Base-by-base conservation (phyloP, 2,329 filamentous ascomycete genomes). In the Aspergillus persii region DNA sequence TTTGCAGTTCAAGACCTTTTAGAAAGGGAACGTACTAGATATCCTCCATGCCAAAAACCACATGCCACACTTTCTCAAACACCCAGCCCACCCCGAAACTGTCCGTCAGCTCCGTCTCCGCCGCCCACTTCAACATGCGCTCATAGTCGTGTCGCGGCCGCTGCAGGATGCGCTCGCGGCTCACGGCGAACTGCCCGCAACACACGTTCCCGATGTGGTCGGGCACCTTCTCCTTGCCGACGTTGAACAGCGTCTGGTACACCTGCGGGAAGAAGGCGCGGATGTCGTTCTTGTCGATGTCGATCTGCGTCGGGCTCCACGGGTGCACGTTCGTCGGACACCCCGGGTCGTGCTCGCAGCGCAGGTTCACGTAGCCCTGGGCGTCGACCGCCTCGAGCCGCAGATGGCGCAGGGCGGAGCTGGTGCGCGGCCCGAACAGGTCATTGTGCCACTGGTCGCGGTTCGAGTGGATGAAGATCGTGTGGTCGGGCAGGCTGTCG, bases 391-490 rank as follows among this genome's bases (percentile, higher is more conserved):
- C 72, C 29, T 73, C 69, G 26, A 73, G 65, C 8, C 74, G 71
- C 11, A 80, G 68, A 41, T 68, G 67, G 11, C 62, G 63, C 18
- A 76, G 66, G 0, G 69, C 65, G 27, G 64, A 60, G 23, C 61
- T 65, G 11, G 74, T 75, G 23, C 63, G 62, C 18, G 72, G 63
- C 9, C 71, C 69, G 33, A 66, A 68, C 6, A 83, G 77, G 62
- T 85, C 83, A 66, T 85, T 86, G 70, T 86, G 83, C 83, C 83
- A 85, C 50, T 82, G 77, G 53, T 75, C 76, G 26, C 83, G 79
- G 59, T 87, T 82, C 11, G 82, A 80, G 68, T 89, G 86, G 71
- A 86, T 81, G 73, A 89, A 86, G 63, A 88, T 81, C 33, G 78
- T 77, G 61, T 87, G 78, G 56, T 86, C 84, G 2, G 84, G 80